Conservation (phyloP, 148 eudicot genomes). For the Limonium bicolor region DNA sequence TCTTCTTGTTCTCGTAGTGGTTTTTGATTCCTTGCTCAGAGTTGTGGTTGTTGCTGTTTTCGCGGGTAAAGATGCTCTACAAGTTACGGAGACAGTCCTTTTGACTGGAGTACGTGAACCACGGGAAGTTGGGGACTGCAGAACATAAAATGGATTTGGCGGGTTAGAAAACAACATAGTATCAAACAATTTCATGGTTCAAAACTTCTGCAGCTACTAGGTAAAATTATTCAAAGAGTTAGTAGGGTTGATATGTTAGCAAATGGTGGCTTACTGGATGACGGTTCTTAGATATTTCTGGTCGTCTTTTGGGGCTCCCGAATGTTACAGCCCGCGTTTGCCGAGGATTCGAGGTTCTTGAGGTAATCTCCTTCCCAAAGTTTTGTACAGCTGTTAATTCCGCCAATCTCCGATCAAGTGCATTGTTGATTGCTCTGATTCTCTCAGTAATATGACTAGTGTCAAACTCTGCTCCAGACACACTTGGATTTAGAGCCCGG, state of each 20-base stretch:
- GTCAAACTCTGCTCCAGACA: slow-evolving; percentile 47
- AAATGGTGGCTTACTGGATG: slow-evolving; percentile 54
- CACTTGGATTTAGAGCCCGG: slow-evolving; percentile 67
- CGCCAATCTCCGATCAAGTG: slow-evolving; percentile 33
- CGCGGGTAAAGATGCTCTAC: slow-evolving; percentile 67
- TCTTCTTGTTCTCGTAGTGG: slow-evolving; percentile 17
- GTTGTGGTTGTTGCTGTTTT: slow-evolving; percentile 17
- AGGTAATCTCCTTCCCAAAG: slow-evolving; percentile 14
- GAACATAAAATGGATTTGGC: too few species aligned
- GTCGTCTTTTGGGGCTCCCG: slow-evolving; percentile 32
- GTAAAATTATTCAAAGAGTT: too few species aligned
- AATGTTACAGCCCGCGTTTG: slow-evolving; percentile 35
- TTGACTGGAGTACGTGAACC: slow-evolving; percentile 37
- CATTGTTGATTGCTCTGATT: slow-evolving; percentile 20
- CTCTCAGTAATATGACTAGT: slow-evolving; percentile 29
- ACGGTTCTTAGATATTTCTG: slow-evolving; percentile 36
- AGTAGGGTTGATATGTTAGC: too few species aligned
- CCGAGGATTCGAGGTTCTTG: slow-evolving; percentile 23
- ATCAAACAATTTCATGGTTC: too few species aligned
- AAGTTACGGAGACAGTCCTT: slow-evolving; percentile 40
- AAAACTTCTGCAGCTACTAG: too few species aligned
- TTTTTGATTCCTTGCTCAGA: slow-evolving; percentile 16
- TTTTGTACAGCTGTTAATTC: slow-evolving; percentile 20
- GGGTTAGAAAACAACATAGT: too few species aligned
- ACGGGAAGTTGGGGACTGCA: slow-evolving; percentile 48